Base-by-base conservation (phyloP, 495 filamentous ascomycete genomes). In the Penicillium pulvis region DNA sequence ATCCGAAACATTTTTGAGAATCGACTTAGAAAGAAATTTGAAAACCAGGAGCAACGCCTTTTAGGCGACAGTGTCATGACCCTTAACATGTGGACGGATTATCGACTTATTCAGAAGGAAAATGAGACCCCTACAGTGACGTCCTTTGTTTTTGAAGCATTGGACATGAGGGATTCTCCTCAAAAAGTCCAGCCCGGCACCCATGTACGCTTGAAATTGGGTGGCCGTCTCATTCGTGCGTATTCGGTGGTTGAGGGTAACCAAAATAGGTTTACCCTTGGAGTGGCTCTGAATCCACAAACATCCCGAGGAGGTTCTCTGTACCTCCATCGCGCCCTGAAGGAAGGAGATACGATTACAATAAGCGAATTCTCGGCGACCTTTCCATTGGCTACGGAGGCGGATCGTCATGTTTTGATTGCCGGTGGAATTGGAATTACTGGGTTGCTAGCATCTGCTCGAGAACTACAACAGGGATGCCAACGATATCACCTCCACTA, bases 391-490 rank as follows among this genome's bases (percentile, higher is more conserved):
- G 58, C 48, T 4, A 41, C 49, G 7, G 31, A 33, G 31, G 31
- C 31, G 11, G 31, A 33, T 33, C 41, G 42, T 26, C 53, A 61
- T 36, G 33, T 53, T 20, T 35, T 61, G 14, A 56, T 61, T 35
- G 59, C 49, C 11, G 59, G 53, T 14, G 59, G 53, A 17, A 57
- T 57, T 28, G 59, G 59, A 28, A 61, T 61, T 19, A 61, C 59
- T 8, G 59, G 42, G 16, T 47, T 61, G 30, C 43, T 61, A 43
- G 59, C 49, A 6, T 43, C 33, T 11, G 35, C 43, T 6, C 20
- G 19, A 19, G 19, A 33, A 7, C 14, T 57, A 17, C 28, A 48
- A 20, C 19, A 47, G 16, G 48, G 0, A 11, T 43, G 48, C 20
- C 39, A 17, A 41, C 2, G 30, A 10, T 57, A 35, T 19, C 59